Evolutionary conservation across 2,329 filamentous ascomycete species (phyloP).

Genomic region (Tolypocladium ophioglossoides): DNA sequence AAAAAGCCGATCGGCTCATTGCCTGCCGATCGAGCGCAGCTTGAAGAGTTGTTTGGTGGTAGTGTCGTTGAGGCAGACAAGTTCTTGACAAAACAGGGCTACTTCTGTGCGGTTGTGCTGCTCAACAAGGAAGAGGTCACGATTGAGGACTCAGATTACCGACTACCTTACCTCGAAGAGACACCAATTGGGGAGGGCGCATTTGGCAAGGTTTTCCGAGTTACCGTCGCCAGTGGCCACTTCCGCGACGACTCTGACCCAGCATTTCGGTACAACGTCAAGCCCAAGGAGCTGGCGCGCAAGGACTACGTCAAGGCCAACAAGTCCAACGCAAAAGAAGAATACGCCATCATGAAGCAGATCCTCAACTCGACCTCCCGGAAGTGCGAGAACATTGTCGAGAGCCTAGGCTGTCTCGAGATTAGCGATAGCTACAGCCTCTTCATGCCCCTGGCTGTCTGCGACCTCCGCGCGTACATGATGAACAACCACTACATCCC

Average conservation of each 20-base stretch:
- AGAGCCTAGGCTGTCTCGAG: constrained; percentile 23
- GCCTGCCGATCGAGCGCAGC: constrained; percentile 8
- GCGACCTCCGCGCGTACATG: constrained; percentile 26
- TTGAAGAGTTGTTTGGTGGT: constrained; percentile 11
- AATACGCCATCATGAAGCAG: constrained; percentile 21
- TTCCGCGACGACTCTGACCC: constrained; percentile 11
- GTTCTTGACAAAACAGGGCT: constrained; percentile 20
- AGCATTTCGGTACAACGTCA: constrained; percentile 7
- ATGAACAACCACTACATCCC: constrained; percentile 9
- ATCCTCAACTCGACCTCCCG: constrained; percentile 19
- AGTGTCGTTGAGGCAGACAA: constrained; percentile 11
- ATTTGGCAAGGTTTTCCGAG: constrained; percentile 19
- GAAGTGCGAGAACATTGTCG: constrained; percentile 22
- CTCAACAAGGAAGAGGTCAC: constrained; percentile 9
- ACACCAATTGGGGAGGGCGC: constrained; percentile 17
- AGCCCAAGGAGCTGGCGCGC: constrained; percentile 18
- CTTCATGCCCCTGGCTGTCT: constrained; percentile 27
- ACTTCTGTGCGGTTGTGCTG: constrained; percentile 15
- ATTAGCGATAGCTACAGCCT: constrained; percentile 24
- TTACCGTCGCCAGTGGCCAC: constrained; percentile 22
- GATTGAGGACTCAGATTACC: constrained; percentile 10
- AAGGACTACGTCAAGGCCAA: constrained; percentile 23
- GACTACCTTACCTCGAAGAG: constrained; percentile 23
- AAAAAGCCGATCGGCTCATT: constrained; percentile 4
- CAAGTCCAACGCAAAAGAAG: constrained; percentile 12